Evolutionary conservation across 2,329 filamentous ascomycete species (phyloP).

Genomic region (Paecilomyces dactylethromorphus): DNA sequence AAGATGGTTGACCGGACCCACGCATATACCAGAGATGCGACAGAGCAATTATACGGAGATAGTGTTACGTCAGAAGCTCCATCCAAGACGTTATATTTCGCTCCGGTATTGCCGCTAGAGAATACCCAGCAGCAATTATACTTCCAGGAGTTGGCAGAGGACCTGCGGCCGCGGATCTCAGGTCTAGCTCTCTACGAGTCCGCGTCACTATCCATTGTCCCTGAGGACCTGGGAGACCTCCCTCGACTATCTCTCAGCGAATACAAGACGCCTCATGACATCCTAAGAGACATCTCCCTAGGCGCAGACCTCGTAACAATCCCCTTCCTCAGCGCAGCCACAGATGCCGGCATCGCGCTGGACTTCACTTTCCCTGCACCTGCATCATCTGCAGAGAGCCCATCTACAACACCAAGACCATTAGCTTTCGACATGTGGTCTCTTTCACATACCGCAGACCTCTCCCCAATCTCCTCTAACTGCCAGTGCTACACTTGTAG

Average conservation of each 20-base stretch:
- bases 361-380: conserved; percentile 64
- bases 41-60: conserved; percentile 40
- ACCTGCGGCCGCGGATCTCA: conserved; percentile 51
- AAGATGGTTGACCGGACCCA: conserved; percentile 86
- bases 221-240: conserved; percentile 53
- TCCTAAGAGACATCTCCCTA: conserved; percentile 67
- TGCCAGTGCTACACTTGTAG: conserved; percentile 82
- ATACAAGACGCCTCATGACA: conserved; percentile 64
- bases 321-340: conserved; percentile 66
- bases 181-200: conserved; percentile 74
- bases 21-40: conserved; percentile 67
- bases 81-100: conserved; percentile 50
- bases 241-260: conserved; percentile 70
- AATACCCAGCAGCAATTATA: conserved; percentile 74
- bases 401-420: conserved; percentile 26
- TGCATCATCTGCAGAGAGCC: conserved; percentile 6
- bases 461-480: conserved; percentile 53
- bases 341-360: conserved; percentile 80
- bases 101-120: conserved; percentile 66
- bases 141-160: conserved; percentile 63
- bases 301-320: conserved; percentile 76
- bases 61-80: conserved; percentile 20
- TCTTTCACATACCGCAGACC: conserved; percentile 51
- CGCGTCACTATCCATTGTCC: conserved; percentile 61
- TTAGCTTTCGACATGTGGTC: conserved; percentile 78